phyloP scores from a whole-genome alignment of 2,329 filamentous ascomycete genomes.

The Ampelomyces quisqualis region DNA sequence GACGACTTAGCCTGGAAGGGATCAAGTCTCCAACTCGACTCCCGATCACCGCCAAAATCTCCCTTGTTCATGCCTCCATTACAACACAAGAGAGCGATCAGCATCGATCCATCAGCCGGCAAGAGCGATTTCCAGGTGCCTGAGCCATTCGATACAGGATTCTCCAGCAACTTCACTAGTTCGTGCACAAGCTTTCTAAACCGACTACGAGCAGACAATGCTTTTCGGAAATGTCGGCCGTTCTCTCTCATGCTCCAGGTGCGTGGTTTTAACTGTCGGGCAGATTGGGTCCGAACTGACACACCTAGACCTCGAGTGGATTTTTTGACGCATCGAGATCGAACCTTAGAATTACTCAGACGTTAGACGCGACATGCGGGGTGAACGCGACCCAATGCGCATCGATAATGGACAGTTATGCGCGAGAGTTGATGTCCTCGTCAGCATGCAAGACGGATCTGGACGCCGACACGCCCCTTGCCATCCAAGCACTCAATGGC shows the following conservation, averaged over 20 bases:
- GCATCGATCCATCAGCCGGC: constrained; percentile 24
- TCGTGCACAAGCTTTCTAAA: constrained; percentile 69
- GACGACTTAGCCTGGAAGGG: constrained; percentile 34
- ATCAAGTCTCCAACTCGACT: constrained; percentile 35
- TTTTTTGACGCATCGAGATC: constrained; percentile 81
- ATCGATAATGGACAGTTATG: constrained; percentile 63
- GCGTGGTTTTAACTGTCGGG: constrained; percentile 28
- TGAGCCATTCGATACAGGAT: constrained; percentile 50
- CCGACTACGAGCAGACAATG: constrained; percentile 63
- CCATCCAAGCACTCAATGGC: constrained; percentile 72
- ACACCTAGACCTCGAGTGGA: constrained; percentile 69
- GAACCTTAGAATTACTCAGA: constrained; percentile 68
- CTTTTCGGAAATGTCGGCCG: constrained; percentile 74
- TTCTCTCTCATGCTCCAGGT: constrained; percentile 82
- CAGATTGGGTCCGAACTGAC: constrained; percentile 8
- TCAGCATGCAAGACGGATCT: constrained; percentile 73
- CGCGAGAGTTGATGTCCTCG: constrained; percentile 61
- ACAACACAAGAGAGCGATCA: constrained; percentile 26
- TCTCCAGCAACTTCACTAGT: constrained; percentile 56
- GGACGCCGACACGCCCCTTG: constrained; percentile 64
- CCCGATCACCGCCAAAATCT: constrained; percentile 29
- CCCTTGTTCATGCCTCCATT: constrained; percentile 40
- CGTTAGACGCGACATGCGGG: constrained; percentile 76
- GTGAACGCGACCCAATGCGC: constrained; percentile 67
- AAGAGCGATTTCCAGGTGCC: constrained; percentile 39